Base-by-base conservation (phyloP, 2,329 filamentous ascomycete genomes). In the Diaporthe sp. region DNA sequence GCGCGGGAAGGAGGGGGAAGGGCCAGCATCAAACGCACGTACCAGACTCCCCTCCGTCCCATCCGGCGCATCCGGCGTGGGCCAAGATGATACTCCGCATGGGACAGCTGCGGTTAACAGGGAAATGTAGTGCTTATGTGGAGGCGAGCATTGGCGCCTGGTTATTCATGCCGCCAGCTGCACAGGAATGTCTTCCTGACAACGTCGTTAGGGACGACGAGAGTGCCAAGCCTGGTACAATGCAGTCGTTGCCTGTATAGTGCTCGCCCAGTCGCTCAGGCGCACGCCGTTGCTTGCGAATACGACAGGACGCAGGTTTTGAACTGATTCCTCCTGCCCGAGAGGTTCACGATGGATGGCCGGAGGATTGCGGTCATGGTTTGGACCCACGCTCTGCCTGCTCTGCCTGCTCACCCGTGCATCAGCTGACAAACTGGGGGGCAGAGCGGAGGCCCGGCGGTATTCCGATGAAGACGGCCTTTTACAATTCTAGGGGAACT, bases 381-480 rank as follows among this genome's bases (percentile, higher is more conserved):
- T 15, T 7, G 47, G 65, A 68, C 34, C 65, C 65, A 53, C 65
- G 37, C 44, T 68, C 65, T 68, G 61, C 61, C 61, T 65, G 65
- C 34, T 68, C 65, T 68, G 61, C 61, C 61, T 65, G 65, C 34
- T 68, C 65, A 20, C n/a, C 22, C 65, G 4, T 49, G 20, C 61
- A 68, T 68, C 47, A 68, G 65, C 65, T 68, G 65, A 68, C 65
- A 68, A 53, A 39, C 31, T n/a, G 53, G 63, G 39, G 63, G 63
- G 31, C 31, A 34, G 8, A 53, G 47, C 47, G 47, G 60, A 65
- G 60, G 22, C 47, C n/a, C 13, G 47, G 31, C n/a, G n/a, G 47
- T 53, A 39, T 34, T 68, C 34, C 47, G 31, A 53, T n/a, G n/a
- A 34, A 25, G 28, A 22, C 8, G 3, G 22, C 37, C 22, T 25